These are phyloP conservation scores for Panicum virgatum DNA, from an alignment of 202 grass and related monocot genomes.

Conservation along the genomic window DNA sequence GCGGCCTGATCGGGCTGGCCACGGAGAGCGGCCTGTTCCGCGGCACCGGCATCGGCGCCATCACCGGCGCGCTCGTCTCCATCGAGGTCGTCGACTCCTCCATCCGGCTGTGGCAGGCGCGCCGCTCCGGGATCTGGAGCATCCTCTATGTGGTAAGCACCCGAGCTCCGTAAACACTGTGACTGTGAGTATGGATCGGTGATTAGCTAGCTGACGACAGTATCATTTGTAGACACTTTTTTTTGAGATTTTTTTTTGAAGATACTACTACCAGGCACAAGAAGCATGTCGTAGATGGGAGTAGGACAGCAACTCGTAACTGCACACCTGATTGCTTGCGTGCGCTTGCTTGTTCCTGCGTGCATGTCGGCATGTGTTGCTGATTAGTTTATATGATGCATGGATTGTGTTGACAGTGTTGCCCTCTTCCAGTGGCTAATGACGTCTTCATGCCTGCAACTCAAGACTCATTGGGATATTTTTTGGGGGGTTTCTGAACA, in stretches of 20 bases:
- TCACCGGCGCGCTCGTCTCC: slow-evolving; percentile 68
- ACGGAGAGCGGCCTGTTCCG: slow-evolving; percentile 68
- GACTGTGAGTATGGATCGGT: not conserved
- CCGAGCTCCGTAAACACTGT: no score
- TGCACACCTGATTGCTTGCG: slow-evolving; percentile 21
- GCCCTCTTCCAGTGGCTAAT: not conserved
- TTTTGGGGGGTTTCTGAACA: not conserved
- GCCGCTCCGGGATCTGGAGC: slow-evolving; percentile 57
- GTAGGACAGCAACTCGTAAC: slow-evolving; percentile 38
- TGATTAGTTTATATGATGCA: not conserved
- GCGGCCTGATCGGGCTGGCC: slow-evolving; percentile 65
- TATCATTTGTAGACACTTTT: not conserved
- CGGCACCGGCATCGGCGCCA: slow-evolving; percentile 60
- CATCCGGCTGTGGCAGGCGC: slow-evolving; percentile 57
- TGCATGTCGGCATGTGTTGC: not conserved
- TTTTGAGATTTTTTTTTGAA: no score
- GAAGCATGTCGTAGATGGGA: slow-evolving; percentile 6
- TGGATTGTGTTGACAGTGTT: not conserved
- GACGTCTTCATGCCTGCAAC: slow-evolving; percentile 1
- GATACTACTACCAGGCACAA: not conserved
- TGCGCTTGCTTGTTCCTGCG: slow-evolving; percentile 10
- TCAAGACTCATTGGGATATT: not conserved
- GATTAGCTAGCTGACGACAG: not conserved
- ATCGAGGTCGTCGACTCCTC: slow-evolving; percentile 77
- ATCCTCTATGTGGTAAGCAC: slow-evolving; percentile 61